Conservation (phyloP, 2,329 filamentous ascomycete species). For the Furcasterigmium sp. region DNA sequence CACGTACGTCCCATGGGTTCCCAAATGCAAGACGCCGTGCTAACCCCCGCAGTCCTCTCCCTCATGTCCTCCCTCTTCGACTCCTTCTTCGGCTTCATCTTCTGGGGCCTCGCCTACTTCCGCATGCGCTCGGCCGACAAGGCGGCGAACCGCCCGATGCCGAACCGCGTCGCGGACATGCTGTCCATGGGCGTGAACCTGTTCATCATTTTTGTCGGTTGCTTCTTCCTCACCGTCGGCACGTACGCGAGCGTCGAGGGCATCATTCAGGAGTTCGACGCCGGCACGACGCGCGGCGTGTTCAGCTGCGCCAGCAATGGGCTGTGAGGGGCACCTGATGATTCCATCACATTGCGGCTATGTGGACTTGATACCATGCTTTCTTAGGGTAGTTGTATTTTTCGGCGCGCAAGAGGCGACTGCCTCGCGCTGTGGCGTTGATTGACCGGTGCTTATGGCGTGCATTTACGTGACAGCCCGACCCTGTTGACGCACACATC, state of each 20-base stretch:
- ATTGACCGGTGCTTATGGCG: too few species aligned
- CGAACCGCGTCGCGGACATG: slow-evolving; percentile 42
- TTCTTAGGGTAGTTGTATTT: too few species aligned
- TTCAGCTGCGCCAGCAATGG: slow-evolving; percentile 72
- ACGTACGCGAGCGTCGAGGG: slow-evolving; percentile 75
- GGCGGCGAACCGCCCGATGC: slow-evolving; percentile 44
- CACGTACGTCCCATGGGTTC: slow-evolving; percentile 39
- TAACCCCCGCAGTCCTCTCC: slow-evolving; percentile 44
- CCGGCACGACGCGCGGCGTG: slow-evolving; percentile 59
- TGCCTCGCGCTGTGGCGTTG: too few species aligned
- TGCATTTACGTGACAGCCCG: too few species aligned
- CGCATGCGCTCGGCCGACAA: slow-evolving; percentile 67
- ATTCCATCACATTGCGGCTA: too few species aligned
- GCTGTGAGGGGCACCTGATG: too few species aligned
- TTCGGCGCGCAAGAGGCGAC: too few species aligned
- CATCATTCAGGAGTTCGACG: slow-evolving; percentile 67
- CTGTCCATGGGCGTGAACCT: slow-evolving; percentile 63
- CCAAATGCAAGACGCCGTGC: slow-evolving; percentile 24
- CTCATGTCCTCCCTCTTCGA: slow-evolving; percentile 87
- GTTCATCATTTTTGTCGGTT: slow-evolving; percentile 64
- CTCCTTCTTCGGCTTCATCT: slow-evolving; percentile 92
- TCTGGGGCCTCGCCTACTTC: slow-evolving; percentile 81
- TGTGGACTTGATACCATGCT: too few species aligned
- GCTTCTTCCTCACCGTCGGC: slow-evolving; percentile 77
- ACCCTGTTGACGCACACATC: too few species aligned